Evolutionary conservation across 164 flowering plant species (phyloP), one percentile per base, ranked within the genome.

Genomic region (Houttuynia cordata): DNA sequence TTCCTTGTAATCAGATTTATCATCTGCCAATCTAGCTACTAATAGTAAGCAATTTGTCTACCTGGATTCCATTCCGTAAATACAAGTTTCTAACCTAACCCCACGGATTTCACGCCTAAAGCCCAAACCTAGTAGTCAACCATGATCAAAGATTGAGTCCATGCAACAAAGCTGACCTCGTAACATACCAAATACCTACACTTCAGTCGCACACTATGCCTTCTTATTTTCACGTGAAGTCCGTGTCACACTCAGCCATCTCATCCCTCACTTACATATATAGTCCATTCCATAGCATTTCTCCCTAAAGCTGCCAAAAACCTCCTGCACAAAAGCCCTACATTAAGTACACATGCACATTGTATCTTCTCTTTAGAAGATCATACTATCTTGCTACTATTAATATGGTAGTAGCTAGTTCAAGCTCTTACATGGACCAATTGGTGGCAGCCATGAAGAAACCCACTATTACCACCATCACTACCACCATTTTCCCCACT

Each of bases 391-490:
- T 8, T 8, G 45, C 13, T 41, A 24, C 42, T 10, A 8, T 3
- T 19, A 19, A 8, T 39, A 8, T 18, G 12, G 15, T 39, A 25
- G 45, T 34, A 7, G 37, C 60, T n/a, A n/a, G n/a, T n/a, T n/a
- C n/a, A 12, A 1, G 13, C 60, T 14, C 45, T 39, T 19, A 19
- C 60, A 56, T 23, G 37, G 37, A 1, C 7, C 34, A 19, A 24
- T 17, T 34, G 49, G 15, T 58, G 41, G 25, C 49, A 40, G 47
- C 60, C 54, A 49, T 60, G 62, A 60, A 60, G 53, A 58, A 58
- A 50, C 23, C 15, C 21, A 60, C 53, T 17, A 20, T 53, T 21
- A 22, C 60, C 24, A 18, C 22, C 1, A 51, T 18, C 53, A 22
- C 60, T 13, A 40, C 21, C 21, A 17, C 22, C 53, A 18, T 51